These are phyloP conservation scores for Trichocomaceae sp. DNA, from an alignment of 2,329 filamentous ascomycete genomes.

Conservation along the genomic window DNA sequence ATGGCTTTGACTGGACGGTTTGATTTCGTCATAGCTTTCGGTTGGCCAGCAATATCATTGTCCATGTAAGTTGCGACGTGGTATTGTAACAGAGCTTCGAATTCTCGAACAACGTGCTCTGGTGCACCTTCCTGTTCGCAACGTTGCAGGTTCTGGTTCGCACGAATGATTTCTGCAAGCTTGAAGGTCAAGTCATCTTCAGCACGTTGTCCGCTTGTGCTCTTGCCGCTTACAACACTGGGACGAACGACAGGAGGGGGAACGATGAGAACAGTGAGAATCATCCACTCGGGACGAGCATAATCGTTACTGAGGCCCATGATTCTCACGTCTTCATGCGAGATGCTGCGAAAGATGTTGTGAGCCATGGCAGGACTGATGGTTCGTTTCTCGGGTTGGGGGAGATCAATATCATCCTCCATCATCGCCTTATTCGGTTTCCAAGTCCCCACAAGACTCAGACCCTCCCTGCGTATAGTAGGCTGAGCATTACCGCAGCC, in stretches of 20 bases:
- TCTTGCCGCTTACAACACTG: constrained; percentile 95
- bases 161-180: constrained; percentile 93
- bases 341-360: constrained; percentile 79
- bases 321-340: constrained; percentile 70
- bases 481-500: constrained; percentile 92
- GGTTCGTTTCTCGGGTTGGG: constrained; percentile 68
- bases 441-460: constrained; percentile 72
- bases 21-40: constrained; percentile 92
- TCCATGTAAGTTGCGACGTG: constrained; percentile 99
- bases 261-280: constrained; percentile 88
- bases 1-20: constrained; percentile 96
- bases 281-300: constrained; percentile 96
- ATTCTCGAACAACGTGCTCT: constrained; percentile 83
- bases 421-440: constrained; percentile 66
- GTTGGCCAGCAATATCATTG: constrained; percentile 94
- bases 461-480: constrained; percentile 75
- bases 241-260: constrained; percentile 92
- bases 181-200: constrained; percentile 99
- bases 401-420: constrained; percentile 54
- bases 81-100: constrained; percentile 87
- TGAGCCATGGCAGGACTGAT: constrained; percentile 81
- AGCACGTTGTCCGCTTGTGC: constrained; percentile 82
- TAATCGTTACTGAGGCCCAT: constrained; percentile 94
- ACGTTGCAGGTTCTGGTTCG: constrained; percentile 88
- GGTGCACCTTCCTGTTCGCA: constrained; percentile 88